Base-by-base conservation (phyloP, 345 rosid species). In the Populus alba region DNA sequence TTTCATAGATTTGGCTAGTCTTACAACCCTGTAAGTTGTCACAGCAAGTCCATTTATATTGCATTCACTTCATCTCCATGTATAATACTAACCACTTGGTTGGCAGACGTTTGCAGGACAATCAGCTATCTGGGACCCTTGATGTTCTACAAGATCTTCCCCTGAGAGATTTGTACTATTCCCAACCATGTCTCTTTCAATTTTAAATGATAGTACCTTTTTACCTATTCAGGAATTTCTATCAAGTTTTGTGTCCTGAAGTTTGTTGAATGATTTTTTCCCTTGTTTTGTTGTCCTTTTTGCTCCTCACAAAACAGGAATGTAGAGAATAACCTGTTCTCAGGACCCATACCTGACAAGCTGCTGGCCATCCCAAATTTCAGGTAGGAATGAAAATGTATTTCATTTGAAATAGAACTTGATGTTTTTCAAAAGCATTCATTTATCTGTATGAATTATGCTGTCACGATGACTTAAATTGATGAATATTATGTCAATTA, bases 111-210 rank as follows among this genome's bases (percentile, higher is more conserved):
- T 85, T 94, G 90, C 98, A 97, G 92, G 83, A 83, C 83, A 97
- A 97, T 87, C 92, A 87, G 75, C 79, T 97, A 66, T 92, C 99
- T 3, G 99, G 99, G 76, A 84, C 93, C 39, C 89, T 97, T 66
- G 93, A 91, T 84, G 93, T 92, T 79, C 88, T 94, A 71, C 91
- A 92, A 85, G 90, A 88, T 84, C 97, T 92, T 86, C 92, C 94
- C 55, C 87, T 97, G 82, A 85, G 70, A 85, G 93, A 97, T 87
- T 78, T 97, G 99, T 97, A 91, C 70, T 65, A 70, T 83, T 83
- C 85, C 85, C 78, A 72, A 79, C 79, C 78, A 33, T 77, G 38
- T 38, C 72, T 72, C 72, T 72, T 83, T 51, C 51, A 22, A 45
- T 73, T 78, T 76, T 57, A 38, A 22, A 18, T 76, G 51, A 25